Evolutionary conservation across 331 rosid genomes (phyloP).

Genomic region (Telfairia occidentalis): DNA sequence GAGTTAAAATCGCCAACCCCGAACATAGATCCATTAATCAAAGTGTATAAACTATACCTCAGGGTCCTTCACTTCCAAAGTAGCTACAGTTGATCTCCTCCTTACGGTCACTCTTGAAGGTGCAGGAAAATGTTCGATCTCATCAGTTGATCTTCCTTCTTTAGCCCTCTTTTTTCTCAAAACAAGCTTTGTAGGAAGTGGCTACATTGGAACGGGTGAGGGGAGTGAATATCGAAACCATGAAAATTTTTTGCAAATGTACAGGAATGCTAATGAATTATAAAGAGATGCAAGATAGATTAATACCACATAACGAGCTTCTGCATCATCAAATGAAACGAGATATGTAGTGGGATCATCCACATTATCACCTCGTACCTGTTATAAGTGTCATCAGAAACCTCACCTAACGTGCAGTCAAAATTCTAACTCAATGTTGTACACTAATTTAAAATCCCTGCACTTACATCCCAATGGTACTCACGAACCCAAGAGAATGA

Average conservation of each 20-base stretch:
- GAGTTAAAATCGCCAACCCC: background rate
- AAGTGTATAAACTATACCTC: slow-evolving; percentile 36
- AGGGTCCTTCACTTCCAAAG: slow-evolving; percentile 61
- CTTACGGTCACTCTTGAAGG: slow-evolving; percentile 80
- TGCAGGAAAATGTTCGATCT: slow-evolving; percentile 69
- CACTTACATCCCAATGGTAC: slow-evolving; percentile 78
- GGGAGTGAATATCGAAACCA: slow-evolving; percentile 10
- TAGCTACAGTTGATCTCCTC: slow-evolving; percentile 59
- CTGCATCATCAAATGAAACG: slow-evolving; percentile 74
- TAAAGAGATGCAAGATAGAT: background rate
- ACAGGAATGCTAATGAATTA: background rate
- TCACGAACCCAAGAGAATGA: slow-evolving; percentile 80
- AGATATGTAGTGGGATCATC: slow-evolving; percentile 74
- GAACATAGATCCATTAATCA: background rate
- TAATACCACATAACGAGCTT: slow-evolving; percentile 79
- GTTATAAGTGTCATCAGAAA: slow-evolving; percentile 13
- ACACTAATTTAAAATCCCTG: background rate
- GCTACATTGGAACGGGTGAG: slow-evolving; percentile 37
- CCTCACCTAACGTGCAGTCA: background rate
- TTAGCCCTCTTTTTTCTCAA: slow-evolving; percentile 81
- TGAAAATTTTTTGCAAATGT: background rate
- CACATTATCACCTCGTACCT: slow-evolving; percentile 85
- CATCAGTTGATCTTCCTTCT: slow-evolving; percentile 79
- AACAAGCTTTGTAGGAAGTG: slow-evolving; percentile 86
- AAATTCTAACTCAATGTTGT: background rate